A percentile compares a stretch with the other conserved stretches of the same genome.
Conservation (phyloP, 2,329 filamentous ascomycete genomes). For the Fusarium globosum region DNA sequence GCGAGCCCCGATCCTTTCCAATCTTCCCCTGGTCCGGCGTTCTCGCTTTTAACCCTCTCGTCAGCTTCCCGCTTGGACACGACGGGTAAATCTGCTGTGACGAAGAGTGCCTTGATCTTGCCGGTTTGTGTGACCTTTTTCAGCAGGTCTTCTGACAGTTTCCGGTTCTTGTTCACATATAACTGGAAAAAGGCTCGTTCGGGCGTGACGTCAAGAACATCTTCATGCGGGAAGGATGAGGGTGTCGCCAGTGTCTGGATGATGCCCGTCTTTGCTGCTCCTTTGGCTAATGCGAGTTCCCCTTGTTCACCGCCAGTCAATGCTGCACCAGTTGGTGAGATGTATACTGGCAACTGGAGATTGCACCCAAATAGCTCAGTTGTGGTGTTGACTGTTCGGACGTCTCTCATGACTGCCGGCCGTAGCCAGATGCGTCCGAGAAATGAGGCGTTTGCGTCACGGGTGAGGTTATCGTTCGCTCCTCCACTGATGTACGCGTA, state of each 20-base stretch:
- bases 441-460: slow-evolving; percentile 32
- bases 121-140: slow-evolving; percentile 54
- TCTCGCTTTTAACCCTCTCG: slow-evolving; percentile 55
- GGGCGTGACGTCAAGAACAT: slow-evolving; percentile 55
- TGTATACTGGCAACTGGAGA: slow-evolving; percentile 37
- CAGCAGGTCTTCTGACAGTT: slow-evolving; percentile 62
- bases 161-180: slow-evolving; percentile 68
- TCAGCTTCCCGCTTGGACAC: slow-evolving; percentile 65
- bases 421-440: slow-evolving; percentile 41
- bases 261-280: slow-evolving; percentile 55
- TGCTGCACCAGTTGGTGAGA: slow-evolving; percentile 37
- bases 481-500: slow-evolving; percentile 42
- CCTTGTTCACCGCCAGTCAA: slow-evolving; percentile 31
- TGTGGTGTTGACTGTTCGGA: slow-evolving; percentile 22
- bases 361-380: slow-evolving; percentile 36
- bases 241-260: slow-evolving; percentile 72
- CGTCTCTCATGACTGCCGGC: slow-evolving; percentile 40
- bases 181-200: slow-evolving; percentile 65
- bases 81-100: slow-evolving; percentile 69
- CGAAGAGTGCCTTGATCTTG: slow-evolving; percentile 64
- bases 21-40: slow-evolving; percentile 60
- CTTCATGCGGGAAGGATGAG: slow-evolving; percentile 67
- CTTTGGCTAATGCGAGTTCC: slow-evolving; percentile 34
- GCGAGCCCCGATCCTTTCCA: slow-evolving; percentile 65
- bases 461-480: slow-evolving; percentile 43